Conservation (phyloP, 1,284 basidiomycete genomes). For the Apiotrichum porosum region DNA sequence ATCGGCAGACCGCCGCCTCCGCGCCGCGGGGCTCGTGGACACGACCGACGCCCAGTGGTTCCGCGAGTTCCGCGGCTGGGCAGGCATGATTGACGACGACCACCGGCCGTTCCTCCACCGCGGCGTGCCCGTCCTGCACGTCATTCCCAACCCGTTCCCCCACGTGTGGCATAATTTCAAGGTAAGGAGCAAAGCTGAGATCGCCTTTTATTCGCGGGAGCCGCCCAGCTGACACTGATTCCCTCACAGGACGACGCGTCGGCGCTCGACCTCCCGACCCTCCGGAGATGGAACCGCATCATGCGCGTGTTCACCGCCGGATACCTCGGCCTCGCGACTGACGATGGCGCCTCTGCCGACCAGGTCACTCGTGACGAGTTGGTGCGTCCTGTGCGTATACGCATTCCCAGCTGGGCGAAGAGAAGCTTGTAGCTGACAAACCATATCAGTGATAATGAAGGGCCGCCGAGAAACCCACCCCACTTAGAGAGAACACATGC, state of each 20-base stretch:
- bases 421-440: no score
- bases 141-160: constrained; percentile 89
- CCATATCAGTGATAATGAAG: no score
- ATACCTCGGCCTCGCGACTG: constrained; percentile 66
- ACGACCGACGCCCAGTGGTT: constrained; percentile 42
- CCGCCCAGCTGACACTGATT: not conserved
- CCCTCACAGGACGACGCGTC: constrained; percentile 71
- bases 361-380: constrained; percentile 2
- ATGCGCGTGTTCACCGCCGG: constrained; percentile 83
- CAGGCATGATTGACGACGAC: constrained; percentile 78
- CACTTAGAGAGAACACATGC: no score
- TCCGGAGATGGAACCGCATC: constrained; percentile 85
- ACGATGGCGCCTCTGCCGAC: constrained; percentile 3
- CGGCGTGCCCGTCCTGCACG: constrained; percentile 84
- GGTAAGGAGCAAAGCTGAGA: constrained; percentile 56
- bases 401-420: not conserved
- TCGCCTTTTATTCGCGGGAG: no score
- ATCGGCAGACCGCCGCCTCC: constrained; percentile 62
- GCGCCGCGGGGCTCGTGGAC: constrained; percentile 28
- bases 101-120: constrained; percentile 81
- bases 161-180: constrained; percentile 50
- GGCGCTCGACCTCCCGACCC: constrained; percentile 77
- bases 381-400: not conserved
- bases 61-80: constrained; percentile 34
- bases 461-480: no score